Base-by-base conservation (phyloP, 306 rosid species). In the Corylus americana region DNA sequence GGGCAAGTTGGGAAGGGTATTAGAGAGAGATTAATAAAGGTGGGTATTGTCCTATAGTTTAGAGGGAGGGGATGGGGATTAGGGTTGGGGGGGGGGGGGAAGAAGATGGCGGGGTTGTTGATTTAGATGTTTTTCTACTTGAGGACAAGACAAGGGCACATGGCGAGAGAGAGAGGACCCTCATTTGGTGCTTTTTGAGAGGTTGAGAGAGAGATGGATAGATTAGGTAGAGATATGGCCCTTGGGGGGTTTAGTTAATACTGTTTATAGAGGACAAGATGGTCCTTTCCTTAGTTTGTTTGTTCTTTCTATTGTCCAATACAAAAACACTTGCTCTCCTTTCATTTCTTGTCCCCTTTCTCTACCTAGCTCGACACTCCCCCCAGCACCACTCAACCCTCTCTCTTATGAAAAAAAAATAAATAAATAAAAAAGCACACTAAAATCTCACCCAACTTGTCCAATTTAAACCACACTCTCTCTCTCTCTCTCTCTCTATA, bases 61-160 rank as follows among this genome's bases (percentile, higher is more conserved):
- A 71, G 85, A 78, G 73, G 35, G 35, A 78, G 73, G 25, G 25
- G 25, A 22, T 22, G 25, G 25, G 73, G 81, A 83, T 66, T 62
- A 83, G 45, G 44, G 6, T 39, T 31, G 2, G 35, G 2, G 35
- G 35, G 2, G 35, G 35, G 35, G 35, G 2, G 63, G 35, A 48
- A 58, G 73, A 80, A 71, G 77, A 72, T 82, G 84, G 74, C 64
- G 73, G 87, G 42, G 71, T 79, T 79, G 72, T 20, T 87, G 87
- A 88, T 87, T 85, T 83, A 79, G 91, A 89, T 91, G 92, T 82
- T 80, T 89, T 73, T 76, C 90, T 87, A 85, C 87, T 87, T 50
- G 62, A 92, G 77, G 91, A 89, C 84, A 81, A 82, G 92, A 92
- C 93, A 89, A 49, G 42, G 87, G 88, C 97, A 92, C 93, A 90